Conservation (phyloP, 1,139 yeast genomes). For the Hanseniaspora sp. region DNA sequence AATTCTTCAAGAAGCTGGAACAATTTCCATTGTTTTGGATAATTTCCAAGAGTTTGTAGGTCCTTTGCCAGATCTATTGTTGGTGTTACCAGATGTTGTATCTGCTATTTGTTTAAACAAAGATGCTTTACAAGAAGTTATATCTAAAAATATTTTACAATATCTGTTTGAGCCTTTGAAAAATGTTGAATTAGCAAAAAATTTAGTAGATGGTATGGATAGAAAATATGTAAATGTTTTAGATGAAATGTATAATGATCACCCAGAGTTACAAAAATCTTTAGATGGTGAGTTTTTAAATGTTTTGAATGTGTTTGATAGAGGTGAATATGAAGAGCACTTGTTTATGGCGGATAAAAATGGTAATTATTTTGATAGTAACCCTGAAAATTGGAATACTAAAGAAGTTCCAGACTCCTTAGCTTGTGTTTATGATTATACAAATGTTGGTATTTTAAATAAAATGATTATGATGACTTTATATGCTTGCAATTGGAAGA, state of each 20-base stretch:
- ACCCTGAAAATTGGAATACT: slow-evolving; percentile 34
- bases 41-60: slow-evolving; percentile 43
- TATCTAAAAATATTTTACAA: slow-evolving; percentile 38
- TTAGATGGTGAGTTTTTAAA: slow-evolving; percentile 43
- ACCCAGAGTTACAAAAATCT: slow-evolving; percentile 54
- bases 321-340: slow-evolving; percentile 31
- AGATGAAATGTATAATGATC: slow-evolving; percentile 78
- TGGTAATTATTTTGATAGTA: slow-evolving; percentile 36
- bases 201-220: slow-evolving; percentile 40
- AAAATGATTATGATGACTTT: slow-evolving; percentile 28
- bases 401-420: slow-evolving; percentile 34
- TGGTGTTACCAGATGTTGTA: slow-evolving; percentile 61
- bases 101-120: slow-evolving; percentile 76
- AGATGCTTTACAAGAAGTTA: slow-evolving; percentile 55
- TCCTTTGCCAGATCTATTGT: slow-evolving; percentile 48
- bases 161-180: slow-evolving; percentile 46
- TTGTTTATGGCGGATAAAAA: slow-evolving; percentile 35
- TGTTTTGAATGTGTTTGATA: slow-evolving; percentile 41
- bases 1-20: slow-evolving; percentile 66
- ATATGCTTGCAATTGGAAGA: slow-evolving; percentile 36
- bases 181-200: slow-evolving; percentile 40
- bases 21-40: slow-evolving; percentile 54
- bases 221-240: slow-evolving; percentile 54
- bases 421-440: slow-evolving; percentile 44
- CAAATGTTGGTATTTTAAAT: slow-evolving; percentile 28